Percentiles rank a stretch among this genome's conserved stretches.
Evolutionary conservation across 352 stramenopile genomes (phyloP).

Genomic region (Phytopythium litorale): DNA sequence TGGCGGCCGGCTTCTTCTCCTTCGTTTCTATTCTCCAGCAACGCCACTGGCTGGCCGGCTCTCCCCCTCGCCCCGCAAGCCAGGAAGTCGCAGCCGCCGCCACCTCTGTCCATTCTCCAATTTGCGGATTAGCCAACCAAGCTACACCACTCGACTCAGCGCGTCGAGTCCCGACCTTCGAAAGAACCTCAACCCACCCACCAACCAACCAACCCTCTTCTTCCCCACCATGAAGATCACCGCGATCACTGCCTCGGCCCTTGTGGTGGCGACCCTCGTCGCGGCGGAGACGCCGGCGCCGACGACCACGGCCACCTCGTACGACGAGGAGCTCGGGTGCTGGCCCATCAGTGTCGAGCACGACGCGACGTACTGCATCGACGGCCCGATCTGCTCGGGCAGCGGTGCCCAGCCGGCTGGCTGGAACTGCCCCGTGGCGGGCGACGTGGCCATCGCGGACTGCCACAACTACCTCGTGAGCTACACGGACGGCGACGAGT

Average conservation of each 20-base stretch:
- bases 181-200: neutral
- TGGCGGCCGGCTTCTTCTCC: neutral
- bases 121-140: constrained; percentile 2
- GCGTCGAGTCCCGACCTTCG: constrained; percentile 3
- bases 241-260: constrained; percentile 13
- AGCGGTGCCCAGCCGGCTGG: constrained; percentile 20
- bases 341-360: constrained; percentile 36
- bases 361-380: constrained; percentile 50
- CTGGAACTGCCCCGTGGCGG: constrained; percentile 31
- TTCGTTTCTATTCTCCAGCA: neutral
- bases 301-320: constrained; percentile 7
- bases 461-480: constrained; percentile 52
- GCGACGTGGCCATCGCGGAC: constrained; percentile 34
- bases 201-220: neutral
- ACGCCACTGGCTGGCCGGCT: no score
- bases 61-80: neutral
- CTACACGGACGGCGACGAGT: constrained; percentile 37
- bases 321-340: constrained; percentile 28
- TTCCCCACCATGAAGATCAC: constrained; percentile 17
- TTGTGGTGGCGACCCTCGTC: constrained; percentile 11
- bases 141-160: constrained; percentile 1
- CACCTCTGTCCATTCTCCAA: neutral
- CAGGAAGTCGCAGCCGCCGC: neutral
- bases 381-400: constrained; percentile 40
- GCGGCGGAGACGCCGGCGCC: constrained; percentile 9